These are phyloP conservation scores for Cytospora piceae DNA, from an alignment of 2,329 filamentous ascomycete species.

Conservation along the genomic window DNA sequence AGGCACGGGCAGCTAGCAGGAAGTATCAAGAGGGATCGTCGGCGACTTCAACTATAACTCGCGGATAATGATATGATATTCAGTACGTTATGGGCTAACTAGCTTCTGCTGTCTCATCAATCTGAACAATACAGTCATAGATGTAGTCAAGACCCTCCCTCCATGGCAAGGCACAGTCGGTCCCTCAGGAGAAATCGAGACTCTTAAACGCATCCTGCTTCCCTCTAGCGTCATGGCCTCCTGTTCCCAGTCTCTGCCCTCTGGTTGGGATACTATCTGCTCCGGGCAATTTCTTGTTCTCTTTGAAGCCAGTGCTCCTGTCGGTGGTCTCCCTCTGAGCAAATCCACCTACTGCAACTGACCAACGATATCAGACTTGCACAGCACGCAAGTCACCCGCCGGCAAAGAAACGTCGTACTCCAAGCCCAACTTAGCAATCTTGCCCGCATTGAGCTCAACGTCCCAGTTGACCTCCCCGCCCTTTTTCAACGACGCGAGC, in stretches of 20 bases:
- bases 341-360: not conserved
- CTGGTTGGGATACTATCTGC: no score
- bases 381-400: constrained; percentile 47
- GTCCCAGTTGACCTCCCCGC: constrained; percentile 62
- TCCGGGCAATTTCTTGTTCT: no score
- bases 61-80: not conserved
- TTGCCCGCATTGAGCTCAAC: constrained; percentile 61
- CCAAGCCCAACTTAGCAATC: constrained; percentile 59
- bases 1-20: no score
- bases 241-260: no score
- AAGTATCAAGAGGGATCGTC: no score
- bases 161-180: no score
- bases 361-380: constrained; percentile 12
- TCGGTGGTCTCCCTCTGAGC: not conserved
- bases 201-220: no score
- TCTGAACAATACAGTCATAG: not conserved
- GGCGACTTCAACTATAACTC: not conserved
- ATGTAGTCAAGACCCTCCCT: no score
- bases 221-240: no score
- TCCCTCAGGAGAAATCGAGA: no score
- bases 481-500: constrained; percentile 56
- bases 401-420: constrained; percentile 65
- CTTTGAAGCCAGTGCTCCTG: no score
- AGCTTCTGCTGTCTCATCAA: not conserved
- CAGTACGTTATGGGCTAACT: not conserved